Base-by-base conservation (phyloP, 129 eudicot genomes). In the Flaveria bidentis region DNA sequence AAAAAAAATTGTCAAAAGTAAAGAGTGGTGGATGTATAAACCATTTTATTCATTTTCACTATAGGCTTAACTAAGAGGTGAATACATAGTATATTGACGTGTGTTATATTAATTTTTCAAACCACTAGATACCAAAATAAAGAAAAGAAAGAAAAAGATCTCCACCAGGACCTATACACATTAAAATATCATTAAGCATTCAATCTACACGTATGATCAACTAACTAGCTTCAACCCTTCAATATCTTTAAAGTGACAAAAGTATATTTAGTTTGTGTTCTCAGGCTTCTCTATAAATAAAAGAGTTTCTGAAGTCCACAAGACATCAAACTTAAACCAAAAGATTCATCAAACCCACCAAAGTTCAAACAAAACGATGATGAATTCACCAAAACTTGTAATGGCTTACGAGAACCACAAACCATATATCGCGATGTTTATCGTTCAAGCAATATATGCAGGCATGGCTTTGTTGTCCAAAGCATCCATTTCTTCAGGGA, bases 401-500 rank as follows among this genome's bases (percentile, higher is more conserved):
- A 69, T 22, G 56, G 78, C 71, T 51, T 81, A 73, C 36, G 86
- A 86, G 85, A 80, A 70, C 66, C 67, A 89, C 45, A 89, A 86
- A 61, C 85, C 91, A 18, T 82, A 82, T 20, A 46, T 89, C 52
- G 87, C 84, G 12, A 82, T 88, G 83, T 28, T 91, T 28, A n/a
- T 91, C 25, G 87, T 86, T 47, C 91, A 88, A 39, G 42, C 80
- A 16, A 80, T 82, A 13, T 91, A 84, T 62, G 90, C 97, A 11
- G 97, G 97, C 63, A 91, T 88, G 93, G 86, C 91, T 51, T 71
- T 91, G 77, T 81, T 91, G 58, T 91, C 95, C 33, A 91, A 91
- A 83, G 87, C 87, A 17, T 88, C 95, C 42, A 81, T 88, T 46
- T 61, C 86, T 53, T 67, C 82, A 14, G 97, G 97, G 67, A 91